A percentile compares a stretch with the other conserved stretches of the same genome.
Evolutionary conservation across 495 filamentous ascomycete species (phyloP).

Genomic region (Cercophora samala): DNA sequence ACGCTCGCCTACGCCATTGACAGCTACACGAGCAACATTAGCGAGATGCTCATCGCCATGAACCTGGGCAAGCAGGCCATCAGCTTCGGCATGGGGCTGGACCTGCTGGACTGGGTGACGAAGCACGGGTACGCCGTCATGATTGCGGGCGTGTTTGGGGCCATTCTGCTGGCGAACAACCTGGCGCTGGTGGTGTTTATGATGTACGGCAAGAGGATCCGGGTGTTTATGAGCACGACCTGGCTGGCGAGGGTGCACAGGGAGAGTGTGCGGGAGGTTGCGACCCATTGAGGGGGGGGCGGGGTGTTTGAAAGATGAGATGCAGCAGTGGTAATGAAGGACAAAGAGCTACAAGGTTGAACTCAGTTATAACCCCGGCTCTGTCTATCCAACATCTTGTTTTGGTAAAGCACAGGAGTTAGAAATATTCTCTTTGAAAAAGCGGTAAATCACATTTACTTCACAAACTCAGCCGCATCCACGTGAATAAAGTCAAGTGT

Average conservation of each 20-base stretch:
- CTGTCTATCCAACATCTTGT: no score
- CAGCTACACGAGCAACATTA: slow-evolving; percentile 54
- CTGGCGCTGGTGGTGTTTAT: slow-evolving; percentile 53
- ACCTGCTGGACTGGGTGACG: slow-evolving; percentile 58
- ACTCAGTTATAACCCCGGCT: no score
- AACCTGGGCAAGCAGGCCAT: slow-evolving; percentile 65
- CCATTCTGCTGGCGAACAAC: slow-evolving; percentile 56
- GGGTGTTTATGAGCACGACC: slow-evolving; percentile 46
- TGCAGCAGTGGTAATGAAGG: no score
- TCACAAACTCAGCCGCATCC: no score
- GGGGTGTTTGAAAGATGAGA: neutral
- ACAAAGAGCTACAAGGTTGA: no score
- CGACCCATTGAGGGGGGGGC: slow-evolving; percentile 8
- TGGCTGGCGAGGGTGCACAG: slow-evolving; percentile 47
- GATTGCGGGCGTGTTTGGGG: slow-evolving; percentile 57
- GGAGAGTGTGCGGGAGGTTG: slow-evolving; percentile 17
- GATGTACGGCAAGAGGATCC: slow-evolving; percentile 55
- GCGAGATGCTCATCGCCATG: slow-evolving; percentile 66
- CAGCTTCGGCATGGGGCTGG: slow-evolving; percentile 58
- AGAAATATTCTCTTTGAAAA: no score
- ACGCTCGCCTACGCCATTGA: slow-evolving; percentile 61
- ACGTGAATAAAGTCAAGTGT: no score
- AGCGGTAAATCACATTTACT: no score
- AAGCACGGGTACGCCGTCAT: slow-evolving; percentile 54
- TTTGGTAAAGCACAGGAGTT: no score